These are phyloP conservation scores for Dalechampia spathulata DNA, from an alignment of 441 rosid species.

Conservation along the genomic window DNA sequence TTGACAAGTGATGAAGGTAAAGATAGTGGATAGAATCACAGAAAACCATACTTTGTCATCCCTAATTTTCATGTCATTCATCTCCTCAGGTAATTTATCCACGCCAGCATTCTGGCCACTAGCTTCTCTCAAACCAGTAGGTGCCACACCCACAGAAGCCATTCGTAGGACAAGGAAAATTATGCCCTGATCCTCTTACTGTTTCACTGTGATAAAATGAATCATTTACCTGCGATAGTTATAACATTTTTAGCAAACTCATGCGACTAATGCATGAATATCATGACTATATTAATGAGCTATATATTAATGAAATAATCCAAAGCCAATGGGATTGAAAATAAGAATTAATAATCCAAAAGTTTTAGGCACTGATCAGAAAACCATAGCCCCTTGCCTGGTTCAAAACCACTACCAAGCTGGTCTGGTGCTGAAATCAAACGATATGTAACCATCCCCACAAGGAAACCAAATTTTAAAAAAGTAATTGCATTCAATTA, in stretches of 20 bases:
- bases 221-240: constrained; percentile 34
- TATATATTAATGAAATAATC: not conserved
- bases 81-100: constrained; percentile 76
- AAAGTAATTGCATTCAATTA: not conserved
- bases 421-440: not conserved
- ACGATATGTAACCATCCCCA: not conserved
- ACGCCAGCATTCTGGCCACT: constrained; percentile 43
- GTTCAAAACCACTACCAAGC: not conserved
- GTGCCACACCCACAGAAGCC: constrained; percentile 71
- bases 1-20: constrained; percentile 1
- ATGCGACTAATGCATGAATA: not conserved
- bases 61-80: constrained; percentile 90
- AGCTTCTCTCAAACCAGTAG: constrained; percentile 62
- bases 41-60: constrained; percentile 57
- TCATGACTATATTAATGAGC: not conserved
- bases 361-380: not conserved
- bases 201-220: constrained; percentile 17
- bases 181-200: constrained; percentile 20
- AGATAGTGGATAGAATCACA: not conserved
- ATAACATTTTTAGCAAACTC: constrained; percentile 9
- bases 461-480: not conserved
- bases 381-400: not conserved
- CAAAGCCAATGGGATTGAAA: not conserved
- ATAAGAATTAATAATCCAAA: not conserved
- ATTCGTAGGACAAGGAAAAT: constrained; percentile 31